phyloP scores from a whole-genome alignment of 768 basidiomycete species.

The Boletus edulis region DNA sequence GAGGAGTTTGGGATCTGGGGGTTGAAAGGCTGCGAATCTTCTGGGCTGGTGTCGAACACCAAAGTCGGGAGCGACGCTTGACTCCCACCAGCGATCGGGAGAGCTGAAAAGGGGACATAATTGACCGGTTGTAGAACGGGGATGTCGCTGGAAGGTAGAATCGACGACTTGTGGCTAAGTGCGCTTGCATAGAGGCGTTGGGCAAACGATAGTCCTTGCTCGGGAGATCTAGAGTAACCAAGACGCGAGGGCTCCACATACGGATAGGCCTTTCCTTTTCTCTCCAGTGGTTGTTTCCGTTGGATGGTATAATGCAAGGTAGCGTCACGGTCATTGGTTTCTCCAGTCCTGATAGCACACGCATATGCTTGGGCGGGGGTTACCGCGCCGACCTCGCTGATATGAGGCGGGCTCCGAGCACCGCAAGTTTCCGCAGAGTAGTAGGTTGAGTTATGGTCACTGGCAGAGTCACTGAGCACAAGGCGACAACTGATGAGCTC shows the following conservation, averaged over 20 bases:
- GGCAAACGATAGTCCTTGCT: conserved; percentile 32
- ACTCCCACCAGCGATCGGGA: neutral
- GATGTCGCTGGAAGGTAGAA: neutral
- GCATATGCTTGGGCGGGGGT: conserved; percentile 25
- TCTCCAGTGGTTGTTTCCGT: conserved; percentile 15
- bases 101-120: neutral
- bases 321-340: neutral
- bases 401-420: neutral
- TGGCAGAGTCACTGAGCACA: neutral
- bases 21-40: conserved; percentile 1
- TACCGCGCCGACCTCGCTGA: neutral
- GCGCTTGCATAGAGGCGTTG: conserved; percentile 47
- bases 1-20: neutral
- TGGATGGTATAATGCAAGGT: conserved; percentile 17
- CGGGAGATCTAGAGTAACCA: conserved; percentile 3
- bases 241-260: neutral
- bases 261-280: neutral
- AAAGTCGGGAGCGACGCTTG: conserved; percentile 4
- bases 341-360: conserved; percentile 9
- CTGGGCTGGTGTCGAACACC: neutral
- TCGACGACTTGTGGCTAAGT: conserved; percentile 16
- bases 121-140: conserved; percentile 6
- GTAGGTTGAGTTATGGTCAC: conserved; percentile 3
- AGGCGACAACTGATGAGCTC: neutral
- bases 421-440: neutral